Percentiles rank a stretch among this genome's conserved stretches.
Evolutionary conservation across 2,329 filamentous ascomycete genomes (phyloP).

Genomic region (Colletotrichum magnum): DNA sequence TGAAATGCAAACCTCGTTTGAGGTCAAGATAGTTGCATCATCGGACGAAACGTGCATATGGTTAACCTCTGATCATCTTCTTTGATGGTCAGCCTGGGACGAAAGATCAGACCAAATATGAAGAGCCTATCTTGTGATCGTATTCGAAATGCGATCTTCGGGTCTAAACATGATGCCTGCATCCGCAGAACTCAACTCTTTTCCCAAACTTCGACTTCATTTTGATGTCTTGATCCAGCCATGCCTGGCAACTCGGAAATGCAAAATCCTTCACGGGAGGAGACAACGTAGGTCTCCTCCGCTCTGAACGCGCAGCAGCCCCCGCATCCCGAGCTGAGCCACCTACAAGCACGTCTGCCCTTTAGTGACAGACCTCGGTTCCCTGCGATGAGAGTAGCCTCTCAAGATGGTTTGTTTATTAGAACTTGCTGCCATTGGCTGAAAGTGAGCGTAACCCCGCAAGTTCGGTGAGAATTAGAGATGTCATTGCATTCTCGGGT

Average conservation of each 20-base stretch:
- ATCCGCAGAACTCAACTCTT: no score
- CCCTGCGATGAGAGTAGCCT: neutral
- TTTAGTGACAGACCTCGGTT: conserved; percentile 5
- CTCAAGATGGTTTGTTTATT: neutral
- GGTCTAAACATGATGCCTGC: no score
- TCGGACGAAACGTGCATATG: no score
- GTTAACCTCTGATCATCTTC: no score
- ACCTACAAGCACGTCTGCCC: neutral
- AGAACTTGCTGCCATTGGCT: neutral
- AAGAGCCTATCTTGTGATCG: no score
- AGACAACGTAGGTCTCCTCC: neutral
- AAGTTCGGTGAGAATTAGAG: neutral
- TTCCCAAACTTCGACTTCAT: neutral
- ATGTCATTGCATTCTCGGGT: neutral
- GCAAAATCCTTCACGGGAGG: no score
- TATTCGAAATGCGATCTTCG: no score
- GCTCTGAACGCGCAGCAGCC: conserved; percentile 12
- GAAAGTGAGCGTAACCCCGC: neutral
- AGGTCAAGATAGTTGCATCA: no score
- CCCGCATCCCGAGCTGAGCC: conserved; percentile 22
- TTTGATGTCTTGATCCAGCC: neutral
- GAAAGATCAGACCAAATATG: no score
- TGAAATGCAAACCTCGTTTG: no score
- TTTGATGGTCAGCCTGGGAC: no score
- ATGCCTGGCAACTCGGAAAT: neutral